These are phyloP conservation scores for Solanum hybrid DNA, from an alignment of 305 asterid species.

Conservation along the genomic window DNA sequence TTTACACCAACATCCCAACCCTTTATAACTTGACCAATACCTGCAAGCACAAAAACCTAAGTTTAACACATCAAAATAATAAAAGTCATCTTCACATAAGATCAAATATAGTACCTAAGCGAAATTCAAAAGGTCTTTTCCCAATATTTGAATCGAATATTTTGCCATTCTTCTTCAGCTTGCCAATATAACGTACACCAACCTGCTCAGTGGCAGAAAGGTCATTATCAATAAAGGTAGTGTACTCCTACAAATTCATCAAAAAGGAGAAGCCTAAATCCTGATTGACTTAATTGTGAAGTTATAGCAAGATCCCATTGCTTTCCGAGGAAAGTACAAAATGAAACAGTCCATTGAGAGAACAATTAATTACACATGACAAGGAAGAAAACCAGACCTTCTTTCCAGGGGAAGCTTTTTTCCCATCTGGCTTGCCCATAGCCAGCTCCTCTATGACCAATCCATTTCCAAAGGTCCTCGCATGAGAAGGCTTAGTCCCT, in stretches of 20 bases:
- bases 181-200: constrained; percentile 65
- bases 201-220: constrained; percentile 36
- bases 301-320: not conserved
- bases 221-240: not conserved
- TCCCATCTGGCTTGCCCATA: constrained; percentile 91
- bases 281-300: not conserved
- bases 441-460: constrained; percentile 69
- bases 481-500: constrained; percentile 45
- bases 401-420: constrained; percentile 69
- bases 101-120: constrained; percentile 50
- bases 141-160: constrained; percentile 71
- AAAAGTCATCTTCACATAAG: not conserved
- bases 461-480: constrained; percentile 77
- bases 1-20: constrained; percentile 97
- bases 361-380: not conserved
- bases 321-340: not conserved
- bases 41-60: constrained; percentile 28
- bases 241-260: not conserved
- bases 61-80: constrained; percentile 9
- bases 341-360: not conserved
- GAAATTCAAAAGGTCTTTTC: constrained; percentile 69
- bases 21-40: constrained; percentile 81
- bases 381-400: constrained; percentile 35
- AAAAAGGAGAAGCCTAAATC: not conserved
- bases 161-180: constrained; percentile 65